Evolutionary conservation across 1,139 yeast species (phyloP).

Genomic region (Candida sanyaensis): DNA sequence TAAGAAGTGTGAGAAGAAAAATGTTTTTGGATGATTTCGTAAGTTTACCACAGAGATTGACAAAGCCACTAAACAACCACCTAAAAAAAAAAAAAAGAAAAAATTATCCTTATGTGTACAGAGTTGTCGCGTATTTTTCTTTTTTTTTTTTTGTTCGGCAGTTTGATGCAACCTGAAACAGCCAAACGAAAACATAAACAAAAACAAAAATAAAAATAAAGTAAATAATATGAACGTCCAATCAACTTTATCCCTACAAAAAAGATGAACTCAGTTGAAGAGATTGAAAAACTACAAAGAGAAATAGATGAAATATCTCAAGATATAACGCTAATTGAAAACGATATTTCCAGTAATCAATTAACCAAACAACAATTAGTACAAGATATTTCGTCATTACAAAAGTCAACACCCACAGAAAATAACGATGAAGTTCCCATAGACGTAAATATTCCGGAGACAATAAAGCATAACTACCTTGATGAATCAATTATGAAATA

Average conservation of each 20-base stretch:
- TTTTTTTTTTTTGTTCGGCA: no score
- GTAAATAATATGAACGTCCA: neutral
- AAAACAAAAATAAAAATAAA: neutral
- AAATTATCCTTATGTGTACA: no score
- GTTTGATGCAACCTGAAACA: neutral
- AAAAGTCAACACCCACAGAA: constrained; percentile 5
- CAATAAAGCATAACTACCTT: constrained; percentile 29
- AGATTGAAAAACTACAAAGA: neutral
- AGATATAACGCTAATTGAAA: constrained; percentile 18
- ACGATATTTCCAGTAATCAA: constrained; percentile 15
- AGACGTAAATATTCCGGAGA: constrained; percentile 14
- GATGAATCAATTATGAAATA: constrained; percentile 25
- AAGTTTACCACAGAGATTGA: neutral
- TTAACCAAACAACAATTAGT: constrained; percentile 15
- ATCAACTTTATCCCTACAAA: neutral
- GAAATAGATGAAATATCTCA: constrained; percentile 14
- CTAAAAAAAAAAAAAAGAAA: no score
- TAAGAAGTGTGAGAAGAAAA: neutral
- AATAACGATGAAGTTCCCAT: constrained; percentile 11
- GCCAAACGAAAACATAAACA: neutral
- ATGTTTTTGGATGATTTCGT: neutral
- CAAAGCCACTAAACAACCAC: neutral
- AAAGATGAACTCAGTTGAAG: constrained; percentile 1
- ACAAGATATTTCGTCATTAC: constrained; percentile 4
- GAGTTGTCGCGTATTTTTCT: neutral